Base-by-base conservation (phyloP, 257 asterid species). In the Haberlea rhodopensis region DNA sequence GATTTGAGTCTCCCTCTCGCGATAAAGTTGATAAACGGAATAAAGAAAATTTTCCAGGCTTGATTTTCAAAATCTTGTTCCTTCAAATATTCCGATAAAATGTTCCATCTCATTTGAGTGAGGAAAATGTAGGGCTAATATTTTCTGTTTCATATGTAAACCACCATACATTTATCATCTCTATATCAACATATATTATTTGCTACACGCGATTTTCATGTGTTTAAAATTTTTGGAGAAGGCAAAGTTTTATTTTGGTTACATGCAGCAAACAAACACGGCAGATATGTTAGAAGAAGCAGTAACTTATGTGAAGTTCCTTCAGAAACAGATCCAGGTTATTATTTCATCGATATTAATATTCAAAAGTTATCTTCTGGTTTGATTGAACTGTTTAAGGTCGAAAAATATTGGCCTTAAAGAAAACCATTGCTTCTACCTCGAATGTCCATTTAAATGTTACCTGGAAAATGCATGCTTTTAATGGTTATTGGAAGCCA, bases 261-360 rank as follows among this genome's bases (percentile, higher is more conserved):
- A 24, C 31, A 34, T 70, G 84, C 91, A 91, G 96, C 96, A 86
- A 91, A 91, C 96, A 2, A 91, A 88, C 84, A 91, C 98, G 0
- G 91, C 96, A n/a, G 96, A 91, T 86, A 88, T 88, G 98, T 85
- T 91, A 70, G 98, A 91, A 9, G 98, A 91, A 74, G 98, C 96
- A 34, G 96, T 88, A 23, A 86, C 84, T 61, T 91, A 91, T 65
- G 98, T 88, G 65, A 88, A 86, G 74, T 75, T 77, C 76, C 87
- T 88, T 26, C 96, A 91, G 81, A 83, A 65, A 53, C 91, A 88
- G 81, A 91, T 88, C 78, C 91, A 91, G 95, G 98, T 86, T 76
- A 63, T 73, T 58, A 48, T 22, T 54, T 65, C 49, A 59, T 43
- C 49, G 57, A 62, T 37, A 15, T 27, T 57, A 22, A 10, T 24